phyloP scores from a whole-genome alignment of 1,284 basidiomycete genomes.

The Apiotrichum domesticum region DNA sequence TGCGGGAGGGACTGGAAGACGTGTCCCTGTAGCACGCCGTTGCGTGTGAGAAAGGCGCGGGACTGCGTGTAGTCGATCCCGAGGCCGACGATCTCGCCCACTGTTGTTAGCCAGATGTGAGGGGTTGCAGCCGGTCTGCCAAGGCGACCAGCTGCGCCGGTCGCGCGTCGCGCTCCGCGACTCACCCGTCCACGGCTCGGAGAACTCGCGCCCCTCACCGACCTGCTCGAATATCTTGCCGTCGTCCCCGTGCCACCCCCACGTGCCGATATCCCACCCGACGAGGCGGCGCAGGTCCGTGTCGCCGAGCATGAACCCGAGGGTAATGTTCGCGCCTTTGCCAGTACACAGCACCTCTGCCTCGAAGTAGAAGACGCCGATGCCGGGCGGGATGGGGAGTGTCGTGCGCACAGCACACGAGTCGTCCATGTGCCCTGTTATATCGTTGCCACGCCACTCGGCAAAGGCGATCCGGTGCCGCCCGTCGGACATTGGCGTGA shows the following conservation, averaged over 20 bases:
- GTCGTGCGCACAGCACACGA: constrained; percentile 71
- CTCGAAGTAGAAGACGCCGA: constrained; percentile 88
- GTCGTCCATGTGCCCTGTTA: constrained; percentile 56
- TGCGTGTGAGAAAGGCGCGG: constrained; percentile 82
- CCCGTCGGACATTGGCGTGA: background rate
- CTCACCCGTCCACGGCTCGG: constrained; percentile 52
- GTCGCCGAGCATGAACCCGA: constrained; percentile 58
- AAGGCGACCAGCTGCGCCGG: too few species aligned
- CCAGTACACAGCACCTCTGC: constrained; percentile 55
- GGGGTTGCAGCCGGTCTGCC: background rate
- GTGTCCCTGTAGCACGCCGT: constrained; percentile 65
- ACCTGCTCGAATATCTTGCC: constrained; percentile 71
- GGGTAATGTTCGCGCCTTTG: constrained; percentile 77
- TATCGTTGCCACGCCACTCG: constrained; percentile 47
- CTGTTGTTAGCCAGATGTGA: constrained; percentile 44
- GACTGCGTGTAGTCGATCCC: constrained; percentile 78
- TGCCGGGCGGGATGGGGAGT: constrained; percentile 67
- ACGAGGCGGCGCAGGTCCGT: constrained; percentile 69
- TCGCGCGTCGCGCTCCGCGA: background rate
- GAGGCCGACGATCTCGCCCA: constrained; percentile 77
- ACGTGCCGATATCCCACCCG: constrained; percentile 83
- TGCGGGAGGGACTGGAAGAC: constrained; percentile 62
- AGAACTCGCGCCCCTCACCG: constrained; percentile 61
- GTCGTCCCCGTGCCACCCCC: constrained; percentile 92
- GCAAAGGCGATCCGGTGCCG: constrained; percentile 33